Evolutionary conservation across 208 protist species (phyloP).

Genomic region (Acanthamoeba divionensis): DNA sequence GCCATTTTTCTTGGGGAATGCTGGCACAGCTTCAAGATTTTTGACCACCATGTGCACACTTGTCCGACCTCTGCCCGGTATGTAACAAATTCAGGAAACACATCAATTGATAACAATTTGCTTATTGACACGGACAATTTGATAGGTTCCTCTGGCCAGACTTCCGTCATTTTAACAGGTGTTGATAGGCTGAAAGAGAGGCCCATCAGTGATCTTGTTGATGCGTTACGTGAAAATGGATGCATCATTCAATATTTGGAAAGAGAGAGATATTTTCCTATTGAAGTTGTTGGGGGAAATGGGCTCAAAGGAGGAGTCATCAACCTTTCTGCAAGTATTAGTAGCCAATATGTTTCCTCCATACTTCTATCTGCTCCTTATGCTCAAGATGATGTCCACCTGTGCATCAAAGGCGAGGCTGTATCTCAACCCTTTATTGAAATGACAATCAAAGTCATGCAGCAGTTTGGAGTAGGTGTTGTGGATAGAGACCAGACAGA

Average conservation of each 20-base stretch:
- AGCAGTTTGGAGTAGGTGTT: slow-evolving; percentile 75
- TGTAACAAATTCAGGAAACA: background rate
- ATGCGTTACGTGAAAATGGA: slow-evolving; percentile 67
- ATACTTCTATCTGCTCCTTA: slow-evolving; percentile 80
- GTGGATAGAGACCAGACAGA: background rate
- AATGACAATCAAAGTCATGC: slow-evolving; percentile 80
- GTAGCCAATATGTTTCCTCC: slow-evolving; percentile 78
- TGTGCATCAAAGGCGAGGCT: slow-evolving; percentile 58
- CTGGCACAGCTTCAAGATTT: slow-evolving; percentile 79
- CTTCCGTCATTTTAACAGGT: slow-evolving; percentile 62
- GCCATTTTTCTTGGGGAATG: slow-evolving; percentile 79
- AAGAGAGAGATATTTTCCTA: slow-evolving; percentile 57
- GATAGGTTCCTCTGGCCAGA: slow-evolving; percentile 21
- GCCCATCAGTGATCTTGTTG: slow-evolving; percentile 74
- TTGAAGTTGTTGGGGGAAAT: slow-evolving; percentile 49
- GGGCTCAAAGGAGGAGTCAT: slow-evolving; percentile 75
- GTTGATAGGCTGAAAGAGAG: slow-evolving; percentile 75
- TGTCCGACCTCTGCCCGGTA: background rate
- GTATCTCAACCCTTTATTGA: slow-evolving; percentile 82
- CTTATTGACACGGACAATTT: background rate
- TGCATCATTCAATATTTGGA: slow-evolving; percentile 67
- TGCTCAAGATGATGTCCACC: slow-evolving; percentile 61
- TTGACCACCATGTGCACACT: slow-evolving; percentile 74
- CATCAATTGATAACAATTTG: background rate
- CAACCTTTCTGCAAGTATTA: slow-evolving; percentile 68